Base-by-base conservation (phyloP, 2,329 filamentous ascomycete species). In the Penicillium hordei region DNA sequence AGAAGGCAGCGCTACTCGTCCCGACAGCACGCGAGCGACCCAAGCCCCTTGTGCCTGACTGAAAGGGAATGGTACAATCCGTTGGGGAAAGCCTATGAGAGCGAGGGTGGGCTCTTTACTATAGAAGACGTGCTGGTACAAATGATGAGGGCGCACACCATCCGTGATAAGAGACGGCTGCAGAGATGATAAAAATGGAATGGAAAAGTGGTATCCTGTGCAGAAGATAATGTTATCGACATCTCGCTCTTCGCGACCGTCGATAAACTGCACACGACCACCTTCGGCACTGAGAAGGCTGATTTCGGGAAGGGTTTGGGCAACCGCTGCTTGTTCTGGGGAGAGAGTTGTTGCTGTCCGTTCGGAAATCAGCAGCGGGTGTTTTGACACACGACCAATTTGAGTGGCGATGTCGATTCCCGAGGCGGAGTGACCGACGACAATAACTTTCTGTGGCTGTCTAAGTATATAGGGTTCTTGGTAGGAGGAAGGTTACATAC, bases 391-490 rank as follows among this genome's bases (percentile, higher is more conserved):
- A 21, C 31, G 15, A 6, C 50, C 33, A 9, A 60, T 58, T 42
- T 60, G 58, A 12, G 12, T 48, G 2, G 55, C 58, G 34, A 60
- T 60, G 23, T 60, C 58, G 10, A 60, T 60, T 23, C 58, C 58
- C 1, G 58, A 60, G 5, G 58, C 58, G 6, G 58, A 60, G 31
- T 60, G 49, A 12, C 58, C 58, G 4, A 60, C 55, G 6, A 60
- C 55, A 38, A 60, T 60, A 6, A 60, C 55, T 58, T 60, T 60
- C 58, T 60, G 31, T 39, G 46, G 7, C 4, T 34, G 10, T 43
- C 1, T 42, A 10, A 46, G 44, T 40, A 40, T 10, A 12, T 25
- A 9, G 9, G 6, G 1, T 39, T 1, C 12, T 13, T 19, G 9
- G n/a, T 33, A 12, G 19, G 21, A 9, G 27, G 13, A 2, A 2